These are phyloP conservation scores for Claviceps arundinis DNA, from an alignment of 2,329 filamentous ascomycete genomes.

Conservation along the genomic window DNA sequence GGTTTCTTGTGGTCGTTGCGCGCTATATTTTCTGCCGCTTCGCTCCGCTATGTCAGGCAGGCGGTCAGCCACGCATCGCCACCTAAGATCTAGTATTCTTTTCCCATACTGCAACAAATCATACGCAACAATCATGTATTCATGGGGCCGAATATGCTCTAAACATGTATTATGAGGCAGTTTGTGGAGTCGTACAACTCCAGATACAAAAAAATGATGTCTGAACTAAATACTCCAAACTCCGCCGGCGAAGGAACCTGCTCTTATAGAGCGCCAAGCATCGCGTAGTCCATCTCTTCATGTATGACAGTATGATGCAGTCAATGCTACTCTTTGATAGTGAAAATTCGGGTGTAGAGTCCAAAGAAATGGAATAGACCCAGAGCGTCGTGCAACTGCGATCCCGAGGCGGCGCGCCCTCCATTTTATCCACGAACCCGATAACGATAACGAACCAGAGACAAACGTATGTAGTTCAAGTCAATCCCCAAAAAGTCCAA, in stretches of 20 bases:
- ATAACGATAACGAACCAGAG: background rate
- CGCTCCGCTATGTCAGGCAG: background rate
- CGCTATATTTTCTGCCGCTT: constrained; percentile 1
- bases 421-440: background rate
- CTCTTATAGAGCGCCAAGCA: background rate
- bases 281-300: constrained; percentile 1
- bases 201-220: background rate
- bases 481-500: background rate
- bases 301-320: background rate
- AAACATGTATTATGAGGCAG: background rate
- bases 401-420: background rate
- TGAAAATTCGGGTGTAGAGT: background rate
- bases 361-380: background rate
- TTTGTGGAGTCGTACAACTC: background rate
- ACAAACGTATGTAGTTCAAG: constrained; percentile 1
- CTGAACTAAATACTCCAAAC: constrained; percentile 8
- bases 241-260: background rate
- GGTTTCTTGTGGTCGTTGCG: background rate
- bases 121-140: no score
- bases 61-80: background rate
- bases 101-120: no score
- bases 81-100: background rate
- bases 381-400: constrained; percentile 2
- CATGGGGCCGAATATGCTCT: background rate
- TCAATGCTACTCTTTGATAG: background rate